A percentile compares a stretch with the other conserved stretches of the same genome.
Evolutionary conservation across 129 eudicot genomes (phyloP).

Genomic region (Pittosporum tobira): DNA sequence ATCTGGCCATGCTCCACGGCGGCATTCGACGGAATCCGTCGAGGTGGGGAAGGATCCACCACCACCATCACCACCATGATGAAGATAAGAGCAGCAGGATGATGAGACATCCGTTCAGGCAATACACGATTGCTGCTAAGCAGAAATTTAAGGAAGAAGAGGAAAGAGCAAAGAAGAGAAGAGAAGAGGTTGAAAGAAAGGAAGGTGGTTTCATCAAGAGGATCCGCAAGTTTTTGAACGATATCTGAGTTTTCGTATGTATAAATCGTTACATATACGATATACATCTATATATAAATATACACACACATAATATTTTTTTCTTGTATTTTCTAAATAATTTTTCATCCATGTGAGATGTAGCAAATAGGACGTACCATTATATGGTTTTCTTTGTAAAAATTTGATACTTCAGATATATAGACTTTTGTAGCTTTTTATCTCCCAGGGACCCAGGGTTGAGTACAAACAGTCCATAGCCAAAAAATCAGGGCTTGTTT

Average conservation of each 20-base stretch:
- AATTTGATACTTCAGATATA: neutral
- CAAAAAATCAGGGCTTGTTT: neutral
- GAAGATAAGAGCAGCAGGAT: neutral
- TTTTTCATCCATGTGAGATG: slow-evolving; percentile 28
- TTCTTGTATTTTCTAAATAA: slow-evolving; percentile 19
- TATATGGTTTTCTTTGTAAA: neutral
- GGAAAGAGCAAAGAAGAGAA: slow-evolving; percentile 16
- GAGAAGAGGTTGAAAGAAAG: slow-evolving; percentile 12
- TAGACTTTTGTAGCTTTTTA: neutral
- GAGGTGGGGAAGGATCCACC: slow-evolving; percentile 1
- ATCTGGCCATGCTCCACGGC: neutral
- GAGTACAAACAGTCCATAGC: neutral
- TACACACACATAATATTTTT: too few species aligned
- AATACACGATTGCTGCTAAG: slow-evolving; percentile 8
- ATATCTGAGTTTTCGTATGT: slow-evolving; percentile 3
- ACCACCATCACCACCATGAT: neutral
- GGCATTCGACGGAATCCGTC: neutral
- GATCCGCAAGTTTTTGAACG: slow-evolving; percentile 48
- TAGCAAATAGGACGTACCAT: neutral
- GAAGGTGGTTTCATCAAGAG: slow-evolving; percentile 32
- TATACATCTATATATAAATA: too few species aligned
- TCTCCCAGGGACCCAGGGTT: neutral
- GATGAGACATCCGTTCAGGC: slow-evolving; percentile 8
- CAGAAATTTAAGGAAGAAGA: slow-evolving; percentile 5
- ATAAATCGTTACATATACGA: neutral